Percentiles rank a stretch among this genome's conserved stretches.
Conservation (phyloP, 2,329 filamentous ascomycete genomes). For the Aspergillus carbonarius region DNA sequence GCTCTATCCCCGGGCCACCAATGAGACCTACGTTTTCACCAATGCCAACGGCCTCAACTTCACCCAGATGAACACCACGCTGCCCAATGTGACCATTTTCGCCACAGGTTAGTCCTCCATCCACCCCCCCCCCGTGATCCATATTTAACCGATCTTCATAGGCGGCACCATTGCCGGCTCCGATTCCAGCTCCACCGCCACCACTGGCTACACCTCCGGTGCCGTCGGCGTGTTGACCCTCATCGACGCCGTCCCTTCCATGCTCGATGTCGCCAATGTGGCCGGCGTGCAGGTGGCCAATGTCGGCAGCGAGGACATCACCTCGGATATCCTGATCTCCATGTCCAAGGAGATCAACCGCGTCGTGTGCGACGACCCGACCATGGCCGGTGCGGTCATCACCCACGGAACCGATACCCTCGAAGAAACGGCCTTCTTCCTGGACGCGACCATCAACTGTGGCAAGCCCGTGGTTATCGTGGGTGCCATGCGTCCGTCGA, state of each 20-base stretch:
- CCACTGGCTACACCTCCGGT: slow-evolving; percentile 27
- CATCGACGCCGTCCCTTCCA: slow-evolving; percentile 26
- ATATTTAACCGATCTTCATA: not conserved
- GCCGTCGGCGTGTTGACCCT: slow-evolving; percentile 24
- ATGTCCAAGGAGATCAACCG: slow-evolving; percentile 22
- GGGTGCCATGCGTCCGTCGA: slow-evolving; percentile 63
- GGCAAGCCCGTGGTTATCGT: slow-evolving; percentile 61
- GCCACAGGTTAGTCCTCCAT: slow-evolving; percentile 20
- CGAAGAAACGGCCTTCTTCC: slow-evolving; percentile 64
- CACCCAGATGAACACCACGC: slow-evolving; percentile 25
- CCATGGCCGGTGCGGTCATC: slow-evolving; percentile 38
- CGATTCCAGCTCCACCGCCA: slow-evolving; percentile 25
- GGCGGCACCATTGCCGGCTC: slow-evolving; percentile 29
- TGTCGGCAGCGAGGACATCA: slow-evolving; percentile 27
- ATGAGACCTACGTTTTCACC: slow-evolving; percentile 23
- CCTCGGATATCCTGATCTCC: slow-evolving; percentile 23
- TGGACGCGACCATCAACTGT: slow-evolving; percentile 58
- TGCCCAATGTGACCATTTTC: slow-evolving; percentile 28
- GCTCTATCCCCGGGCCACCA: slow-evolving; percentile 17
- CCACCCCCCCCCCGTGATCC: not conserved
- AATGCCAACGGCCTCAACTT: slow-evolving; percentile 28
- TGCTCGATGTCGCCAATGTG: slow-evolving; percentile 28
- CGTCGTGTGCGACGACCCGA: slow-evolving; percentile 23
- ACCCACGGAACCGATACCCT: slow-evolving; percentile 67
- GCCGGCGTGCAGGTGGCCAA: slow-evolving; percentile 29